Percentiles rank a stretch among this genome's conserved stretches.
Evolutionary conservation across 2,329 filamentous ascomycete species (phyloP).

Genomic region (Grosmannia penicillata): DNA sequence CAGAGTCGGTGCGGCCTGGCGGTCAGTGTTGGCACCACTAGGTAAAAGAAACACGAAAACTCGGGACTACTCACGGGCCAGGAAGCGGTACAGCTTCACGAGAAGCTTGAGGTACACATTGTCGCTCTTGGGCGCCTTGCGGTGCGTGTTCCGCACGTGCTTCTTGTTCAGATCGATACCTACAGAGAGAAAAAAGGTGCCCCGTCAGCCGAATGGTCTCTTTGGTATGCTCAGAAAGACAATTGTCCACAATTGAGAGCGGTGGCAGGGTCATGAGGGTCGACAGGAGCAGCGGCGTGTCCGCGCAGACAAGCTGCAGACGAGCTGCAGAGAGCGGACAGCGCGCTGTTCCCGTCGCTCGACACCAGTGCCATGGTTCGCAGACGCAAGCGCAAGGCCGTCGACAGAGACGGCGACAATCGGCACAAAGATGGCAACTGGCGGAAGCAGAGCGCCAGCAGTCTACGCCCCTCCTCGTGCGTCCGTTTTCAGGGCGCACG

Average conservation of each 20-base stretch:
- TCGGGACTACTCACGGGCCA: constrained; percentile 58
- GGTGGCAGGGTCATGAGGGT: neutral
- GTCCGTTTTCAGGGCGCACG: neutral
- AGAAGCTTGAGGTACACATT: constrained; percentile 96
- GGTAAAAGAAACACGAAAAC: neutral
- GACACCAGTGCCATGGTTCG: constrained; percentile 3
- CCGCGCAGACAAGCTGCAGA: too few species aligned
- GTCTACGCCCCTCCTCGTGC: too few species aligned
- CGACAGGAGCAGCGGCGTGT: too few species aligned
- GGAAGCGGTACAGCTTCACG: constrained; percentile 96
- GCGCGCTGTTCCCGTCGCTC: neutral
- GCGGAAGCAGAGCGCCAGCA: neutral
- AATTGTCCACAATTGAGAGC: constrained; percentile 1
- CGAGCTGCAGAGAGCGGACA: neutral
- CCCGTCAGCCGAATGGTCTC: constrained; percentile 40
- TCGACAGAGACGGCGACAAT: neutral
- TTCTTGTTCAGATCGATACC: constrained; percentile 60
- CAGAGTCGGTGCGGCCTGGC: constrained; percentile 81
- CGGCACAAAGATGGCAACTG: neutral
- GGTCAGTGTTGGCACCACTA: neutral
- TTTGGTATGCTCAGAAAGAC: constrained; percentile 44
- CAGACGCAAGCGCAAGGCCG: constrained; percentile 1
- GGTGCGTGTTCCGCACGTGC: constrained; percentile 61
- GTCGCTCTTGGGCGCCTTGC: constrained; percentile 93
- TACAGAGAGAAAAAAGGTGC: constrained; percentile 24